Conservation (phyloP, 164 flowering plant species). For the Piper betle region DNA sequence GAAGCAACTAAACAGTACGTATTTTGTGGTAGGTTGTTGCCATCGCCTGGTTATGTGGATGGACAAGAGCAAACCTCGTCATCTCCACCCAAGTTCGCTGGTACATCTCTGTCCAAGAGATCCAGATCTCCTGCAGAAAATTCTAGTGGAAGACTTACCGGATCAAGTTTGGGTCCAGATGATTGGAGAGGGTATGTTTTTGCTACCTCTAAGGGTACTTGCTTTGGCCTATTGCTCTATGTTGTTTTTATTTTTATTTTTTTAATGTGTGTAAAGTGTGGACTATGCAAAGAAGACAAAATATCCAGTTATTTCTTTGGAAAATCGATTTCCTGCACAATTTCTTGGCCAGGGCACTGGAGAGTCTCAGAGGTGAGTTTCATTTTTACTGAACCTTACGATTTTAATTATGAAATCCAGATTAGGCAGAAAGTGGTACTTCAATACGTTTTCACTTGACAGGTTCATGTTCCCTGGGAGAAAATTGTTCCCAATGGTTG, state of each 20-base stretch:
- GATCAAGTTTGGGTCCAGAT: not conserved
- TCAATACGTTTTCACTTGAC: not conserved
- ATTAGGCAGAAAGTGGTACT: not conserved
- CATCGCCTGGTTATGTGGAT: not conserved
- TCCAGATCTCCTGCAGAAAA: not conserved
- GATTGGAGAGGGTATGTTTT: not conserved
- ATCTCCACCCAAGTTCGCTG: not conserved
- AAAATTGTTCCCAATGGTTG: not conserved
- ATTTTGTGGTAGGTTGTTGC: not conserved
- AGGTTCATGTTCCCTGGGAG: not conserved
- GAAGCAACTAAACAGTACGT: no score
- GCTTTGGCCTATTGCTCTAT: not conserved
- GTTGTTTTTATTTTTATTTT: not conserved
- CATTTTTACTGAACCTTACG: not conserved
- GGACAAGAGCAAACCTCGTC: not conserved
- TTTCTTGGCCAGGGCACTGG: slow-evolving; percentile 11
- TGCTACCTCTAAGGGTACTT: not conserved
- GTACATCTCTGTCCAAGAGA: not conserved
- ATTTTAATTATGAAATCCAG: not conserved
- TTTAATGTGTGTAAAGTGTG: not conserved
- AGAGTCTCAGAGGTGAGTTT: slow-evolving; percentile 18
- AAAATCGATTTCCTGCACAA: slow-evolving; percentile 9
- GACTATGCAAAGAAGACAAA: slow-evolving; percentile 11
- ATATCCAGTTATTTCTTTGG: slow-evolving; percentile 17
- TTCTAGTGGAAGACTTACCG: not conserved